Base-by-base conservation (phyloP, 768 basidiomycete genomes). In the Leucosporidium yakuticum region DNA sequence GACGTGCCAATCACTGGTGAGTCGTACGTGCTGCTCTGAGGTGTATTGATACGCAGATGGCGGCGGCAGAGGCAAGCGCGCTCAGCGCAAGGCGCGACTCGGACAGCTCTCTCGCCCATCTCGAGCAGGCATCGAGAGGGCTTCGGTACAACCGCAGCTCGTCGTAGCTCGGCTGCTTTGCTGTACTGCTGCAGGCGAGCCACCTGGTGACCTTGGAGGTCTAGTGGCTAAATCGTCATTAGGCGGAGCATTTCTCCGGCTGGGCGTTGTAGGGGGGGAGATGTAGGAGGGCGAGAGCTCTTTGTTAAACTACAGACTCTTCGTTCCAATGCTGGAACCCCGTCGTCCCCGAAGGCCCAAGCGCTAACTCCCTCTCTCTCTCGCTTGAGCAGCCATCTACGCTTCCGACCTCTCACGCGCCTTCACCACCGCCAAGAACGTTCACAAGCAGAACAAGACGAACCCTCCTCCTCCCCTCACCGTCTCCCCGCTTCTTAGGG, bases 401-500 rank as follows among this genome's bases (percentile, higher is more conserved):
- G 73, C 78, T 9, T 80, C 79, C 2, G 77, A 78, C 60, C 76
- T 81, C 14, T 71, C 77, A n/a, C 71, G 81, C 60, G 80, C 80
- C 11, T 68, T 75, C 23, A 79, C 78, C 74, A 82, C 81, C n/a
- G 81, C 75, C 0, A 59, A 62, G 25, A 59, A 61, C 34, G 67
- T 75, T n/a, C 77, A 62, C 63, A 66, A 34, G 69, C 77, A 53
- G 74, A 77, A 68, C 65, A 71, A 6, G 23, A 27, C 53, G 6
- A 69, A 74, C 25, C 76, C 77, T 0, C 73, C 74, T 61, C 78
- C 79, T 9, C 69, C 74, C 11, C 60, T 80, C 51, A 78, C 77
- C 9, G 65, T 75, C 25, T 75, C 76, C 0, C 64, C 71, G 1
- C 60, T 80, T n/a, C 67, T 82, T 6, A 74, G 80, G 19, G 81